Evolutionary conservation across 2,329 filamentous ascomycete species (phyloP), one percentile per base, ranked within the genome.

Genomic region (Colletotrichum paranaense): DNA sequence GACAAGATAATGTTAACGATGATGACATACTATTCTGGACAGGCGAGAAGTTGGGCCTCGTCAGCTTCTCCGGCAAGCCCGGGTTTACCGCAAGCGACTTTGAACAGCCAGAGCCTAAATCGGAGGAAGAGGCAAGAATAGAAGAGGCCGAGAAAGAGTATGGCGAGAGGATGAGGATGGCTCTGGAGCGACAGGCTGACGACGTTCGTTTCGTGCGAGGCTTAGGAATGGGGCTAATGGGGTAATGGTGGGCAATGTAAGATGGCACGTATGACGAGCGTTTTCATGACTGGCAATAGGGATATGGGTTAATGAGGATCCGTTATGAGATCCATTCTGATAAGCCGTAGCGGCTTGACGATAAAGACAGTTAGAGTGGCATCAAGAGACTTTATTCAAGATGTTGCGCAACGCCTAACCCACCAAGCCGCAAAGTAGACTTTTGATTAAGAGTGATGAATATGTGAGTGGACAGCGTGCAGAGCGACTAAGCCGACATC

Each of bases 11-110:
- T 57, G 78, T 81, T 46, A 90, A 89, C 76, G 81, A 89, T 62
- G 91, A 95, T 78, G 92, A 96, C 77, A 82, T 98, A 14, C 81
- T 97, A 4, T 86, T 98, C 59, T 98, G 95, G 95, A 98, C 95
- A 0, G 95, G 95, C 22, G 95, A 97, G 72, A 92, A 92, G 75
- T 84, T 98, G 59, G 95, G 95, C 0, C 86, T 97, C 71, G 81
- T 97, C 24, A 87, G 84, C 67, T 94, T 94, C 79, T 90, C 91
- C 1, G 83, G 85, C 52, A 79, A 82, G 78, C 82, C 87, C 5
- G 84, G 87, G 1, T 90, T 88, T 75, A 81, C 79, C 8, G 79
- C 85, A 1, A 84, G 86, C 8, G 87, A 88, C 62, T 91, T 91
- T 77, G 87, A 88, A 68, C 81, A 85, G 35, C 81, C 71, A n/a